Percentiles rank a stretch among this genome's conserved stretches.
phyloP scores from a whole-genome alignment of 192 early-diverging fungal species.

The Phlyctochytrium planicorne region DNA sequence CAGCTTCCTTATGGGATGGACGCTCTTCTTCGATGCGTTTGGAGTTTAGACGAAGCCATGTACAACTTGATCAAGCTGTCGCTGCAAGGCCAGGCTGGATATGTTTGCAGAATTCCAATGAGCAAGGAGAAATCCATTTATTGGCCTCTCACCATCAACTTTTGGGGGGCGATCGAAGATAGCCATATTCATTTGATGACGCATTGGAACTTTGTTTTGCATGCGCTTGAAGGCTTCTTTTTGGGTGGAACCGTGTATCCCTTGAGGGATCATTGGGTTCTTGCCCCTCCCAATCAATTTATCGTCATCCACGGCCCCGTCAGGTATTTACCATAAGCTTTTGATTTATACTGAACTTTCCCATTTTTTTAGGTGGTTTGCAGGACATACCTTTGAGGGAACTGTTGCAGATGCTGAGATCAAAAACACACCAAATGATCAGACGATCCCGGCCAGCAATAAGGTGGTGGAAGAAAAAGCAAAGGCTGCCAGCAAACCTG shows the following conservation, averaged over 20 bases:
- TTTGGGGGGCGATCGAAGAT: conserved; percentile 29
- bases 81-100: conserved; percentile 16
- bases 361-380: conserved; percentile 31
- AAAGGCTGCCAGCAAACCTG: neutral
- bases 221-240: conserved; percentile 31
- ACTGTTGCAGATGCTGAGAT: conserved; percentile 10
- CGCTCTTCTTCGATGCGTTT: conserved; percentile 25
- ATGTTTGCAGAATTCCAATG: conserved; percentile 23
- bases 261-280: conserved; percentile 28
- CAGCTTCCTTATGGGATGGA: conserved; percentile 23
- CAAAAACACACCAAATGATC: neutral
- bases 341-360: neutral
- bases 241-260: conserved; percentile 27
- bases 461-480: conserved; percentile 15
- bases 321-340: conserved; percentile 12
- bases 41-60: conserved; percentile 10
- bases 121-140: conserved; percentile 18
- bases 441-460: conserved; percentile 14
- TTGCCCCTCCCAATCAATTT: neutral
- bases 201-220: conserved; percentile 31
- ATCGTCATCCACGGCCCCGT: conserved; percentile 30
- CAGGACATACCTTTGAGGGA: conserved; percentile 25
- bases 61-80: conserved; percentile 21
- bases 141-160: conserved; percentile 23
- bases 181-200: conserved; percentile 30